Percentiles rank a stretch among this genome's conserved stretches.
These are phyloP conservation scores for Hypomontagnella submonticulosa DNA, from an alignment of 495 filamentous ascomycete genomes.

Conservation along the genomic window DNA sequence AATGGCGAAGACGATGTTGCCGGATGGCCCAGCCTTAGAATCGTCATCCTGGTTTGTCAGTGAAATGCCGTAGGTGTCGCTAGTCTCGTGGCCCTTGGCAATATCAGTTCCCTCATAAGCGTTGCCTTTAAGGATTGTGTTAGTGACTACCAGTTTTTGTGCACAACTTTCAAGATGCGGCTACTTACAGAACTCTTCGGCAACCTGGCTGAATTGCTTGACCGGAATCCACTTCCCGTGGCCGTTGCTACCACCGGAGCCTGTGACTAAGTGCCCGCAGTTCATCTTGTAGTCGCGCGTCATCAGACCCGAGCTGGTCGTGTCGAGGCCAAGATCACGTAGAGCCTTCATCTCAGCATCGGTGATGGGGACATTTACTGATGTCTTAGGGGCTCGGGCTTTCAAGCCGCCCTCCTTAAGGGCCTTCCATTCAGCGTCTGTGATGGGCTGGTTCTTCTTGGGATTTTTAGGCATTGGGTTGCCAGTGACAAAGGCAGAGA, in stretches of 20 bases:
- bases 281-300: not conserved
- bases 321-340: not conserved
- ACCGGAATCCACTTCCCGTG: slow-evolving; percentile 2
- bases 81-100: not conserved
- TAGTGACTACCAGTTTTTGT: not conserved
- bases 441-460: not conserved
- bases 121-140: not conserved
- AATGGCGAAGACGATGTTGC: slow-evolving; percentile 7
- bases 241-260: not conserved
- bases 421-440: not conserved
- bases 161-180: not conserved
- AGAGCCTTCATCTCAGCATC: not conserved
- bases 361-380: not conserved
- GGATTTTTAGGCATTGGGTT: not conserved
- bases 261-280: not conserved
- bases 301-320: not conserved
- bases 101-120: not conserved
- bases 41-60: slow-evolving; percentile 1
- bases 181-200: not conserved
- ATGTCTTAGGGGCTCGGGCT: not conserved
- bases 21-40: not conserved
- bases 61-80: not conserved
- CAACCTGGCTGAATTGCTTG: not conserved
- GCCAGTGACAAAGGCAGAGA: not conserved
- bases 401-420: not conserved